phyloP scores from a whole-genome alignment of 495 filamentous ascomycete genomes.

The Annulohypoxylon stygium region DNA sequence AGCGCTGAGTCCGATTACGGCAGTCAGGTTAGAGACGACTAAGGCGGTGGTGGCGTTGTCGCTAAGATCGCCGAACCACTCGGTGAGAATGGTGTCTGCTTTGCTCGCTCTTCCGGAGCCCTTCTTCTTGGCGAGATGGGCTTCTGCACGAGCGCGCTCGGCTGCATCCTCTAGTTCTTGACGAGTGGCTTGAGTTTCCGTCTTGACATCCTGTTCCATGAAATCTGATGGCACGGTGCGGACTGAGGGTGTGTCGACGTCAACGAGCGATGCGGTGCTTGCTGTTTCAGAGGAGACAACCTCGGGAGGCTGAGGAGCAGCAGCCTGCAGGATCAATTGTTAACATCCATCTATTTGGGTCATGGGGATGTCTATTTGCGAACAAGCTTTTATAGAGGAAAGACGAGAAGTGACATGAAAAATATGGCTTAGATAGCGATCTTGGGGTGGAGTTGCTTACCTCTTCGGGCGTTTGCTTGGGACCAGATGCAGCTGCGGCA shows the following conservation, averaged over 20 bases:
- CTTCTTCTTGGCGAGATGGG: conserved; percentile 67
- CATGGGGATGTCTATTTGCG: not conserved
- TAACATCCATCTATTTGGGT: conserved; percentile 26
- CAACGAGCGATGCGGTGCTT: conserved; percentile 73
- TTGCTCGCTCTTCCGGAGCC: conserved; percentile 51
- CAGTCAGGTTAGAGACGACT: conserved; percentile 55
- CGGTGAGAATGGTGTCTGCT: conserved; percentile 57
- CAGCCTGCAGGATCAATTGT: conserved; percentile 58
- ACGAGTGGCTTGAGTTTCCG: conserved; percentile 74
- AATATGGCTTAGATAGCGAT: not conserved
- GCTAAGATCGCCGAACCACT: conserved; percentile 52
- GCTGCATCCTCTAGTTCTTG: conserved; percentile 61
- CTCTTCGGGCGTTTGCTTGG: conserved; percentile 78
- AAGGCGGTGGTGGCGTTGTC: conserved; percentile 54
- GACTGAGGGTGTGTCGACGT: conserved; percentile 81
- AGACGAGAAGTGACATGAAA: not conserved
- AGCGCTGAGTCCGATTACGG: conserved; percentile 59
- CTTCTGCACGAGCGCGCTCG: conserved; percentile 58
- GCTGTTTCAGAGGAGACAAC: conserved; percentile 70
- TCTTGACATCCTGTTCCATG: conserved; percentile 73
- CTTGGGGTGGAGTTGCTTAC: conserved; percentile 57
- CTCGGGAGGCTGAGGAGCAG: conserved; percentile 73
- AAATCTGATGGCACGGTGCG: conserved; percentile 77
- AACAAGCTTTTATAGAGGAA: not conserved
- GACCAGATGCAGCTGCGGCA: conserved; percentile 77